Evolutionary conservation across 257 asterid genomes (phyloP).

Genomic region (Salvia rosmarinus): DNA sequence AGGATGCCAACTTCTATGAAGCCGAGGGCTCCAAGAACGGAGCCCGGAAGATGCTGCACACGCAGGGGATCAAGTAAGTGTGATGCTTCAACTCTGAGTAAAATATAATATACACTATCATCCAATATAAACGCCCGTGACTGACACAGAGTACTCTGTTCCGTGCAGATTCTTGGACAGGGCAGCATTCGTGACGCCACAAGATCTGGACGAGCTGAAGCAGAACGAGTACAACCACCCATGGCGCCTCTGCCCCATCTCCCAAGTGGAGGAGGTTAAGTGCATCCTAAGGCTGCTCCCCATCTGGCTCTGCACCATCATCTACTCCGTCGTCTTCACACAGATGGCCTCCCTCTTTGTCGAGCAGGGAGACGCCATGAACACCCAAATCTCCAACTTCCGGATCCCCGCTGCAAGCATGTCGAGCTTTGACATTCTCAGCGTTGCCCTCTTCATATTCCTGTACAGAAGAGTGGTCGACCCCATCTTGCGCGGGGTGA

Average conservation of each 20-base stretch:
- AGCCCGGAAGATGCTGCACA: slow-evolving; percentile 73
- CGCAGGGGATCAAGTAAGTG: slow-evolving; percentile 83
- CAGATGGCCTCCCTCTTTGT: slow-evolving; percentile 98
- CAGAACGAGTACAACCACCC: slow-evolving; percentile 49
- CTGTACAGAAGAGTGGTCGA: slow-evolving; percentile 68
- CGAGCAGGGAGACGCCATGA: slow-evolving; percentile 96
- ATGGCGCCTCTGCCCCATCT: slow-evolving; percentile 82
- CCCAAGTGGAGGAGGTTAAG: slow-evolving; percentile 96
- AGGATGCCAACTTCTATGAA: slow-evolving; percentile 48
- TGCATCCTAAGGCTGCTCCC: slow-evolving; percentile 82
- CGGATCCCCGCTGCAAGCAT: slow-evolving; percentile 91
- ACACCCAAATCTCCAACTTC: slow-evolving; percentile 60
- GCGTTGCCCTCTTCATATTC: slow-evolving; percentile 84
- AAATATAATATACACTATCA: too few species aligned
- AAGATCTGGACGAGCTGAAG: slow-evolving; percentile 52
- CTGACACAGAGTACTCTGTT: background rate
- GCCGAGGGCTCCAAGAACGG: slow-evolving; percentile 36
- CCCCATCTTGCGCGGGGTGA: slow-evolving; percentile 54
- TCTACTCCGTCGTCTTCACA: slow-evolving; percentile 90
- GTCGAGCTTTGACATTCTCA: slow-evolving; percentile 89
- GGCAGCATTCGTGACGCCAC: slow-evolving; percentile 72
- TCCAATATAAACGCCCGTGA: background rate
- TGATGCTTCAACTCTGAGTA: too few species aligned
- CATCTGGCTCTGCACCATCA: slow-evolving; percentile 94
- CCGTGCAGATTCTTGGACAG: slow-evolving; percentile 72